These are phyloP conservation scores for Aspergillus neoniger DNA, from an alignment of 2,329 filamentous ascomycete species.

Conservation along the genomic window DNA sequence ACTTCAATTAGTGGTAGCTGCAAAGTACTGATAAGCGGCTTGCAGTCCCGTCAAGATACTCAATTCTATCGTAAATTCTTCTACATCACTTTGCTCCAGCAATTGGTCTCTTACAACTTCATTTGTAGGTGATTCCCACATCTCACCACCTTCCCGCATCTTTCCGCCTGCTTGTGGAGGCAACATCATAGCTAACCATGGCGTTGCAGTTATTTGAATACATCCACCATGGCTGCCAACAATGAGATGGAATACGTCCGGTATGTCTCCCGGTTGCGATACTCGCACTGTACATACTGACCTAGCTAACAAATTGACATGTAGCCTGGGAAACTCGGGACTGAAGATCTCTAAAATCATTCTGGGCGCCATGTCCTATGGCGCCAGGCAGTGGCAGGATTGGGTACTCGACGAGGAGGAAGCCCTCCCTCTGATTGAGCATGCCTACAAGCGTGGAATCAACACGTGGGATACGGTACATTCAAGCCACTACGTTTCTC, in stretches of 20 bases:
- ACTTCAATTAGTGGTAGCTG: neutral
- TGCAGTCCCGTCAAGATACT: neutral
- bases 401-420: slow-evolving; percentile 43
- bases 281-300: neutral
- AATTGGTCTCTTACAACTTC: neutral
- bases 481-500: neutral
- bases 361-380: slow-evolving; percentile 56
- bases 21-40: neutral
- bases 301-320: neutral
- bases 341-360: slow-evolving; percentile 60
- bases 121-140: neutral
- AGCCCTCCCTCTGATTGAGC: slow-evolving; percentile 36
- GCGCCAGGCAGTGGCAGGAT: slow-evolving; percentile 38
- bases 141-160: neutral
- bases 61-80: neutral
- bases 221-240: slow-evolving; percentile 23
- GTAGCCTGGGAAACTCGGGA: slow-evolving; percentile 54
- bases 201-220: neutral
- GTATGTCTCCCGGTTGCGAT: slow-evolving; percentile 15
- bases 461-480: slow-evolving; percentile 48
- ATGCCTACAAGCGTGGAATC: slow-evolving; percentile 40
- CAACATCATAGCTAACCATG: neutral
- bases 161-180: neutral
- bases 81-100: neutral
- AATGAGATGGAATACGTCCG: slow-evolving; percentile 37